Evolutionary conservation across 2,329 filamentous ascomycete species (phyloP).

Genomic region (Ilyonectria sp.): DNA sequence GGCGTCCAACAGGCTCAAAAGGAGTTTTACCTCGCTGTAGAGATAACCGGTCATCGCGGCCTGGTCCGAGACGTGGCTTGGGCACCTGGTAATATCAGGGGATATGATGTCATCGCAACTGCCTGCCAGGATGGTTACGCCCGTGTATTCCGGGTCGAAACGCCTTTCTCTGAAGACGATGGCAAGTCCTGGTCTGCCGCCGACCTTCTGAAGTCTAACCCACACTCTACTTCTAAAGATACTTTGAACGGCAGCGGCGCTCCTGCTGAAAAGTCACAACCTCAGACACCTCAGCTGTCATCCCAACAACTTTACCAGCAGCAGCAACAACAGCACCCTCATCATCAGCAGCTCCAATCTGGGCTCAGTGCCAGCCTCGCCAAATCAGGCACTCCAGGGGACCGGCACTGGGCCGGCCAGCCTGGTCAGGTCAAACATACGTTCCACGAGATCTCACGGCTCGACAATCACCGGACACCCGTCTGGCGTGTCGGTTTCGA

Average conservation of each 20-base stretch:
- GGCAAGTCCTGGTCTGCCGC: constrained; percentile 66
- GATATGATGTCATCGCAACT: constrained; percentile 91
- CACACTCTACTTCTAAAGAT: constrained; percentile 44
- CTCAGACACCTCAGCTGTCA: constrained; percentile 44
- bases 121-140: constrained; percentile 94
- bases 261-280: constrained; percentile 37
- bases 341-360: constrained; percentile 59
- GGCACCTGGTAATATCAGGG: constrained; percentile 91
- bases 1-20: constrained; percentile 72
- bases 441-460: constrained; percentile 74
- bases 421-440: constrained; percentile 78
- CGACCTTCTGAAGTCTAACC: constrained; percentile 59
- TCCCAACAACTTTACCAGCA: constrained; percentile 49
- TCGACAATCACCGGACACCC: constrained; percentile 78
- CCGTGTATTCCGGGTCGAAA: constrained; percentile 87
- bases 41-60: constrained; percentile 80
- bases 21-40: constrained; percentile 88
- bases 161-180: constrained; percentile 64
- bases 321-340: constrained; percentile 47
- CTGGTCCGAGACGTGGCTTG: constrained; percentile 91
- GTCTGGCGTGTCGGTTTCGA: constrained; percentile 84
- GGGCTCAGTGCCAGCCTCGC: constrained; percentile 68
- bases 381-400: constrained; percentile 62
- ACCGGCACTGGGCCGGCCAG: constrained; percentile 68
- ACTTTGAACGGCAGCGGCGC: constrained; percentile 48